phyloP scores from a whole-genome alignment of 805 yeast genomes.

The Teunomyces funiuensis region DNA sequence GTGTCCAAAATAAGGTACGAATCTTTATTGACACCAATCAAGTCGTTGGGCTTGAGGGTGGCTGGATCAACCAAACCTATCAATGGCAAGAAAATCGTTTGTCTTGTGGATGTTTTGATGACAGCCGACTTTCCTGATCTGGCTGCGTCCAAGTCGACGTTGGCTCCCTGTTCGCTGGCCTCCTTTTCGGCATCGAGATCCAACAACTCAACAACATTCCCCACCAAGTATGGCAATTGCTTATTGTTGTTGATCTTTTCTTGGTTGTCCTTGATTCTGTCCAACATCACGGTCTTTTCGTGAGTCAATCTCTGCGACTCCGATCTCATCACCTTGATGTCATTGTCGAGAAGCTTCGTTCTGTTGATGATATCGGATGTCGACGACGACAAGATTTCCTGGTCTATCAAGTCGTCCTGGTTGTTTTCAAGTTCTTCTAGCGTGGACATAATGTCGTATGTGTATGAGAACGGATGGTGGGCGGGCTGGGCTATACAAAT shows the following conservation, averaged over 20 bases:
- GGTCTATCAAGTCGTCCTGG: conserved; percentile 61
- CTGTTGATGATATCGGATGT: conserved; percentile 84
- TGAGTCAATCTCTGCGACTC: conserved; percentile 88
- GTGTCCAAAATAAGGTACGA: conserved; percentile 91
- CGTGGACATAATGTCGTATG: conserved; percentile 62
- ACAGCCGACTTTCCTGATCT: conserved; percentile 97
- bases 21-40: conserved; percentile 97
- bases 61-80: conserved; percentile 93
- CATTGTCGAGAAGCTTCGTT: conserved; percentile 86
- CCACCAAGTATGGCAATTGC: conserved; percentile 94
- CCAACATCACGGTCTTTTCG: conserved; percentile 90
- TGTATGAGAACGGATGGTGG: no score
- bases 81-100: conserved; percentile 93
- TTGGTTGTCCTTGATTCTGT: conserved; percentile 91
- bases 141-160: conserved; percentile 87
- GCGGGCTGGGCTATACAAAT: neutral
- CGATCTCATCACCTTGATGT: conserved; percentile 90
- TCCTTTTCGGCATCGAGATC: conserved; percentile 84
- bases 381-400: conserved; percentile 75
- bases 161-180: conserved; percentile 90
- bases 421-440: conserved; percentile 71
- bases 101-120: conserved; percentile 95
- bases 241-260: conserved; percentile 94
- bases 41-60: conserved; percentile 92
- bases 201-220: conserved; percentile 91